A percentile compares a stretch with the other conserved stretches of the same genome.
Conservation (phyloP, 2,329 filamentous ascomycete genomes). For the Cordyceps farinosa region DNA sequence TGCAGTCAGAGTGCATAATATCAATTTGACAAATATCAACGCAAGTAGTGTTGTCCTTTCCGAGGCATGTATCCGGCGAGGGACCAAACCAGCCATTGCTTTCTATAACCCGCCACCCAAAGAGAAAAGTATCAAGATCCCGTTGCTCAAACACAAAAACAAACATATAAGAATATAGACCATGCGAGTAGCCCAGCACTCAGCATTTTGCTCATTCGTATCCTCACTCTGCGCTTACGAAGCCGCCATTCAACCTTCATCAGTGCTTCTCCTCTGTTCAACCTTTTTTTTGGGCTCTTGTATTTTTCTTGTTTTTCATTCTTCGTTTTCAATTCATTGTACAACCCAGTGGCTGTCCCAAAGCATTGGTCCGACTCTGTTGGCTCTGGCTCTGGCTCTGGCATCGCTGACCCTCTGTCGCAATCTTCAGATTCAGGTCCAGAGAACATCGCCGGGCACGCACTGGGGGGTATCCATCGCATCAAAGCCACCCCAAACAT, state of each 20-base stretch:
- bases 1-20: background rate
- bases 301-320: background rate
- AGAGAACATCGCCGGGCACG: conserved; percentile 17
- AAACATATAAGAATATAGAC: conserved; percentile 1
- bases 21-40: conserved; percentile 15
- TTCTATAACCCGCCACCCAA: conserved; percentile 20
- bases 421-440: background rate
- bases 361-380: background rate
- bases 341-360: background rate
- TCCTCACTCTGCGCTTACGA: background rate
- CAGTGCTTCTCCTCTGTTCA: background rate
- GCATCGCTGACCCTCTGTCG: background rate
- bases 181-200: conserved; percentile 9
- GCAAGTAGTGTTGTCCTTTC: conserved; percentile 13
- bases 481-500: conserved; percentile 26
- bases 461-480: conserved; percentile 43
- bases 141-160: conserved; percentile 17
- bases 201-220: background rate
- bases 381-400: background rate
- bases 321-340: conserved; percentile 9
- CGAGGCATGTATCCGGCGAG: conserved; percentile 19
- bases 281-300: background rate
- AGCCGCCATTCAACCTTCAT: background rate
- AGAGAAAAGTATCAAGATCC: conserved; percentile 15
- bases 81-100: conserved; percentile 19